phyloP scores from a whole-genome alignment of 1,284 basidiomycete species.

The Agroathelia rolfsii region DNA sequence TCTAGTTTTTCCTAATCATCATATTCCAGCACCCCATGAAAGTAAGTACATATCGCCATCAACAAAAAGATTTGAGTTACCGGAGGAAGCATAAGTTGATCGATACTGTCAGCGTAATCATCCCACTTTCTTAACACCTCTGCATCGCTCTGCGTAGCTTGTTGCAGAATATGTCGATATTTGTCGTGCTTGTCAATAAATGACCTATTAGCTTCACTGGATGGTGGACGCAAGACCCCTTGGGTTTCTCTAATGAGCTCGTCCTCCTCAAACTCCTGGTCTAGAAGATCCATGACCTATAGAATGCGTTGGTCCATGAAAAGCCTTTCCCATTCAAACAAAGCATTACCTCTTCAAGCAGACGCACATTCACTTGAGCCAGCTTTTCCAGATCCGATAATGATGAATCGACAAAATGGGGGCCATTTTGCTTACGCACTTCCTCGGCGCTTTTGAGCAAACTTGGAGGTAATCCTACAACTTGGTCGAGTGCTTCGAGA shows the following conservation, averaged over 20 bases:
- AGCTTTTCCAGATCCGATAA: slow-evolving; percentile 69
- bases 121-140: slow-evolving; percentile 76
- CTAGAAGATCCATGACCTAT: slow-evolving; percentile 81
- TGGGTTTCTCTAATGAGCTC: slow-evolving; percentile 50
- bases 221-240: slow-evolving; percentile 46
- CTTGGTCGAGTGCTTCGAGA: slow-evolving; percentile 82
- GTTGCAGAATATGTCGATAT: slow-evolving; percentile 63
- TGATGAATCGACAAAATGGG: slow-evolving; percentile 59
- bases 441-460: slow-evolving; percentile 83
- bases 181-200: slow-evolving; percentile 62
- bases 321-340: not conserved
- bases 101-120: slow-evolving; percentile 73
- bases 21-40: slow-evolving; percentile 32
- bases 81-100: slow-evolving; percentile 64
- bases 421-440: slow-evolving; percentile 71
- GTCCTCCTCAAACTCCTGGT: slow-evolving; percentile 85
- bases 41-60: slow-evolving; percentile 6
- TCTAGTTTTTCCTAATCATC: slow-evolving; percentile 57
- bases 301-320: slow-evolving; percentile 3
- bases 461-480: slow-evolving; percentile 82
- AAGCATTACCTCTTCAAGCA: slow-evolving; percentile 63
- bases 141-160: slow-evolving; percentile 69
- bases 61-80: slow-evolving; percentile 26
- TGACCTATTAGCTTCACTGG: slow-evolving; percentile 70
- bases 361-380: slow-evolving; percentile 47